Conservation (phyloP, 495 filamentous ascomycete species). For the Achaetomiella virescens region DNA sequence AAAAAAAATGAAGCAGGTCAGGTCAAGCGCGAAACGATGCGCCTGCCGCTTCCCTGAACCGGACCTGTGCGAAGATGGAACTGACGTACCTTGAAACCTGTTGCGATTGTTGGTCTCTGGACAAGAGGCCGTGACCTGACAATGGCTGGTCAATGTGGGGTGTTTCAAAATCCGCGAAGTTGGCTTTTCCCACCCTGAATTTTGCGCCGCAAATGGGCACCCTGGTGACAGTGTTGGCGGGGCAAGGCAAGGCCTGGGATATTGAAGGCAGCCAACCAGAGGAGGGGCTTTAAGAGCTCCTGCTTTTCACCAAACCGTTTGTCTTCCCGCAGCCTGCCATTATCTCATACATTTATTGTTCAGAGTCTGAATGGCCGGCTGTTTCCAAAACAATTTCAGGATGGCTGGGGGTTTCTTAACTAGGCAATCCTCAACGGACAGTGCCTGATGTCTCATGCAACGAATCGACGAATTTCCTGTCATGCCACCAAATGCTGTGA, state of each 20-base stretch:
- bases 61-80: neutral
- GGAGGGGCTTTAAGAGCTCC: too few relatives aligned
- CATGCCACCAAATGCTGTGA: neutral
- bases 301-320: too few relatives aligned
- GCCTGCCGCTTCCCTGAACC: neutral
- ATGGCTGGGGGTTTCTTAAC: too few relatives aligned
- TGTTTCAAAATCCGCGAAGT: constrained; percentile 22
- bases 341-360: too few relatives aligned
- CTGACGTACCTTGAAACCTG: constrained; percentile 6
- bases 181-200: constrained; percentile 9
- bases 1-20: neutral
- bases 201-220: constrained; percentile 13
- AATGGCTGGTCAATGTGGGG: constrained; percentile 13
- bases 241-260: too few relatives aligned
- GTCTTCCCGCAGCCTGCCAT: too few relatives aligned
- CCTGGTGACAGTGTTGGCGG: neutral
- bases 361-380: too few relatives aligned
- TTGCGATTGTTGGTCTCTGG: neutral
- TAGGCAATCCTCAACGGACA: too few relatives aligned
- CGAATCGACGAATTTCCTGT: neutral
- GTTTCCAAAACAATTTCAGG: too few relatives aligned
- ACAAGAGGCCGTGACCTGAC: neutral
- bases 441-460: neutral
- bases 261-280: neutral
- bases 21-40: neutral